These are phyloP conservation scores for Plectosphaerella sp. DNA, from an alignment of 2,329 filamentous ascomycete species.

Conservation along the genomic window DNA sequence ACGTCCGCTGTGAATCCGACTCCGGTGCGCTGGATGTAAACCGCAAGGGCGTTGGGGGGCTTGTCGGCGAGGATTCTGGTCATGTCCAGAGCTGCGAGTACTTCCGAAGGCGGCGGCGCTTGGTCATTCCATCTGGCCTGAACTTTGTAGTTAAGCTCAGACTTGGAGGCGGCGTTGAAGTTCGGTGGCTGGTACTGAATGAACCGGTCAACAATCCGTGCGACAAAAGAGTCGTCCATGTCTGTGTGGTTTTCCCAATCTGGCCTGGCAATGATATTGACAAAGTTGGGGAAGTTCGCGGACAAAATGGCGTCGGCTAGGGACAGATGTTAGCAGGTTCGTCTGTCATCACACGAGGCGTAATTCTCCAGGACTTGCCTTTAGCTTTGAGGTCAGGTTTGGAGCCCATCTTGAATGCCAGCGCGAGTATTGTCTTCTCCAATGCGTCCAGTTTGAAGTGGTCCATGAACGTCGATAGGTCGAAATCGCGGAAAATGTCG, in stretches of 20 bases:
- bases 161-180: constrained; percentile 71
- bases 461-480: constrained; percentile 91
- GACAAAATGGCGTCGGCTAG: constrained; percentile 86
- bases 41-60: constrained; percentile 52
- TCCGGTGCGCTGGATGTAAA: constrained; percentile 71
- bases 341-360: background rate
- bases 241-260: constrained; percentile 62
- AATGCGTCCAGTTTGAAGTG: constrained; percentile 92
- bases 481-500: constrained; percentile 93
- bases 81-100: constrained; percentile 67
- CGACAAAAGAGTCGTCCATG: constrained; percentile 65
- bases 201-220: constrained; percentile 77
- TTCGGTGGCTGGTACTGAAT: constrained; percentile 82
- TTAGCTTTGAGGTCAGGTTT: constrained; percentile 83
- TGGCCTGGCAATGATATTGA: constrained; percentile 68
- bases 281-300: constrained; percentile 71
- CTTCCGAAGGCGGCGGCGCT: constrained; percentile 58
- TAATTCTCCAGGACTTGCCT: constrained; percentile 50
- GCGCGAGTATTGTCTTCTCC: constrained; percentile 79
- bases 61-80: constrained; percentile 59
- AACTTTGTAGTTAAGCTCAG: constrained; percentile 64
- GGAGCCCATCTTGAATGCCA: constrained; percentile 81
- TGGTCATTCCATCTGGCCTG: constrained; percentile 65
- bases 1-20: constrained; percentile 70
- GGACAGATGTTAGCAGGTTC: constrained; percentile 32